A percentile compares a stretch with the other conserved stretches of the same genome.
Evolutionary conservation across 345 rosid species (phyloP).

Genomic region (Nasturtium officinale): DNA sequence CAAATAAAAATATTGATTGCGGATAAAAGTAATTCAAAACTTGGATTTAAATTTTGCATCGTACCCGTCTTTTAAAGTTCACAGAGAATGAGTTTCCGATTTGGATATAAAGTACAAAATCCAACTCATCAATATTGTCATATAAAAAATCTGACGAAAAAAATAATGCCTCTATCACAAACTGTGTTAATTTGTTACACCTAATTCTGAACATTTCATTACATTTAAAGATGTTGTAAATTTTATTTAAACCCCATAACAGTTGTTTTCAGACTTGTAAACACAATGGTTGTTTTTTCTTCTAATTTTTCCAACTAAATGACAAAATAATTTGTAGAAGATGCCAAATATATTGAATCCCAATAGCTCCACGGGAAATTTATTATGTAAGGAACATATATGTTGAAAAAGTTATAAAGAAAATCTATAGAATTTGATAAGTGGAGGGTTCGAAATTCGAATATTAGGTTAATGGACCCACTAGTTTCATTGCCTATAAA

Average conservation of each 20-base stretch:
- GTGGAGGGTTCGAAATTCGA: slow-evolving; percentile 38
- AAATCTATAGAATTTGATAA: slow-evolving; percentile 27
- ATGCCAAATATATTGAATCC: slow-evolving; percentile 30
- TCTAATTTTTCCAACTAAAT: background rate
- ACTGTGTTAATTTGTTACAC: background rate
- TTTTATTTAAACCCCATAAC: background rate
- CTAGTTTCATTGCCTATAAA: slow-evolving; percentile 36
- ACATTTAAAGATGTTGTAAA: background rate
- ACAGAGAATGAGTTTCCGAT: background rate
- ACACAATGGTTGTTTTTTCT: background rate
- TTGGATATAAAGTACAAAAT: background rate
- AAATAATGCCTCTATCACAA: background rate
- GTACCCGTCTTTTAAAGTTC: background rate
- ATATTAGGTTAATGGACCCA: slow-evolving; percentile 42
- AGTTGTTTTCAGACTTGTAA: slow-evolving; percentile 1
- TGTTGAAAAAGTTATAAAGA: slow-evolving; percentile 32
- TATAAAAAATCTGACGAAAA: too few relatives aligned
- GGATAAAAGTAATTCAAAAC: background rate
- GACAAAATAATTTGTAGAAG: background rate
- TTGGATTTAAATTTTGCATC: background rate
- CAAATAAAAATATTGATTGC: background rate
- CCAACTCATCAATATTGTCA: background rate
- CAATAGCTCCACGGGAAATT: background rate
- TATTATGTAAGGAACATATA: slow-evolving; percentile 16
- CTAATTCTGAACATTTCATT: background rate